A percentile compares a stretch with the other conserved stretches of the same genome.
These are phyloP conservation scores for Nigrospora sphaerica DNA, from an alignment of 2,329 filamentous ascomycete species.

Conservation along the genomic window DNA sequence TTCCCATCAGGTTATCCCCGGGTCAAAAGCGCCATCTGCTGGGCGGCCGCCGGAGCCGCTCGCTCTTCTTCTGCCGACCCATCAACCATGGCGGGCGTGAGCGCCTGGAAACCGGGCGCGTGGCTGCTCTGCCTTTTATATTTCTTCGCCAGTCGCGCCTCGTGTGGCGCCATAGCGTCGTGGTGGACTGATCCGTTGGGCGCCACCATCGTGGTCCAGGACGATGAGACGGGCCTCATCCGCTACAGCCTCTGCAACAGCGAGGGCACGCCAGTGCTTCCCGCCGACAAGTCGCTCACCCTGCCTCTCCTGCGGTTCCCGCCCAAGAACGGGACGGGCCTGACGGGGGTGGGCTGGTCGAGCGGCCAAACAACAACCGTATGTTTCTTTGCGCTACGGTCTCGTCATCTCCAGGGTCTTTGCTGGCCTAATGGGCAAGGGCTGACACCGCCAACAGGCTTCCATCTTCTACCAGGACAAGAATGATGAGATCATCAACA, in stretches of 20 bases:
- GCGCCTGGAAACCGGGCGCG: too few relatives aligned
- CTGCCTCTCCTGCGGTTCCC: constrained; percentile 15
- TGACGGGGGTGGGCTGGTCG: constrained; percentile 27
- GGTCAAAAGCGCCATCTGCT: too few relatives aligned
- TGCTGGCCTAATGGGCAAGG: background rate
- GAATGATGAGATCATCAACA: constrained; percentile 22
- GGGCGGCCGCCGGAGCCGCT: too few relatives aligned
- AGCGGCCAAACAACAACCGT: constrained; percentile 19
- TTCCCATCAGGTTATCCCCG: too few relatives aligned
- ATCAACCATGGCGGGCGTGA: too few relatives aligned
- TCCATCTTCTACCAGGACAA: constrained; percentile 27
- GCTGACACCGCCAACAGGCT: constrained; percentile 18
- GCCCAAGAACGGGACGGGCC: constrained; percentile 24
- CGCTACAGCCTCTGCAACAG: constrained; percentile 27
- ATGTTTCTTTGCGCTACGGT: constrained; percentile 6
- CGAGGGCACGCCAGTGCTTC: constrained; percentile 22
- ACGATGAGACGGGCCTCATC: constrained; percentile 24
- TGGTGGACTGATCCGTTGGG: constrained; percentile 26
- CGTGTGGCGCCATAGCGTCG: constrained; percentile 21
- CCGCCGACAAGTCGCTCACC: constrained; percentile 21
- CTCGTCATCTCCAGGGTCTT: background rate
- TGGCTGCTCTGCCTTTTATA: constrained; percentile 4
- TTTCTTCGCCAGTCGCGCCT: constrained; percentile 13
- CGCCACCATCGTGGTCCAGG: constrained; percentile 26
- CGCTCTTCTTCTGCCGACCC: too few relatives aligned